Base-by-base conservation (phyloP, 257 asterid species). In the Buddleja alternifolia region DNA sequence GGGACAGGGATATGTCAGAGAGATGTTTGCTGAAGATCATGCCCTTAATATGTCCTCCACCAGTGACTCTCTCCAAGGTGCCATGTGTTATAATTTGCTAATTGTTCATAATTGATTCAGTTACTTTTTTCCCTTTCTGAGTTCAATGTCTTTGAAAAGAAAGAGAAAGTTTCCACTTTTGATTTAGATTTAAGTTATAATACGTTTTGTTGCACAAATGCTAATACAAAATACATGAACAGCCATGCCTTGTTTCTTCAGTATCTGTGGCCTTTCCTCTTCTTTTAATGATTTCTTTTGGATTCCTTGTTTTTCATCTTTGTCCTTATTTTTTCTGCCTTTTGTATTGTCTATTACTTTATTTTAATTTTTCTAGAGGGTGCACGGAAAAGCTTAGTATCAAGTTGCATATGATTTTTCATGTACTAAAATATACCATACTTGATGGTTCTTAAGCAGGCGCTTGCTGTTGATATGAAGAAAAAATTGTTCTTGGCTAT, bases 1-100 rank as follows among this genome's bases (percentile, higher is more conserved):
- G 89, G 79, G 96, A 90, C 75, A 84, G 90, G 78, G 96, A 88
- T 56, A 86, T 86, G 82, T 82, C 97, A 2, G 96, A 88, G 70
- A 85, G 92, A 66, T 90, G 93, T 73, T 81, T 88, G 84, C 80
- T 80, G 75, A 86, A 88, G 82, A 74, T 83, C 62, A 80, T 67
- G 77, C 78, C 78, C 47, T 21, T 76, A 61, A 78, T 90, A 75
- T 78, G 79, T 65, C 95, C 89, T 65, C 88, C 85, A 40, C 86
- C 85, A 70, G 58, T 63, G 42, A 71, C 68, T 63, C 96, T 90
- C 52, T 83, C 90, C 73, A 86, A 90, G 96, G 97, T 89, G 73
- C 54, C 37, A 66, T 67, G 25, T 32, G 40, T 21, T 42, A 40
- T 29, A 21, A 52, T 42, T 65, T 65, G 47, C 54, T 69, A 29